Percentiles rank a stretch among this genome's conserved stretches.
Evolutionary conservation across 2,329 filamentous ascomycete genomes (phyloP).

Genomic region (Aspergillus texensis): DNA sequence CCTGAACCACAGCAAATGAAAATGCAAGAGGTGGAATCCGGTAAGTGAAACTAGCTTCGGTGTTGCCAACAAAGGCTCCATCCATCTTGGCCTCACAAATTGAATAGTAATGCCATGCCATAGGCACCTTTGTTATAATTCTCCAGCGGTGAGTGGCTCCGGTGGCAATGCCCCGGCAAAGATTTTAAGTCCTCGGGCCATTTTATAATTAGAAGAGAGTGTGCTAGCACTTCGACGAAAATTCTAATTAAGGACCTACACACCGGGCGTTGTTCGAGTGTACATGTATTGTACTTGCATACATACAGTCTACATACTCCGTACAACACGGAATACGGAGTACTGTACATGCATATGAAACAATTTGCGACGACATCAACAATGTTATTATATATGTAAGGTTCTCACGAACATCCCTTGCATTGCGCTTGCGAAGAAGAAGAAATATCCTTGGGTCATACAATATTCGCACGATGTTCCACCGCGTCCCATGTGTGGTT

Average conservation of each 20-base stretch:
- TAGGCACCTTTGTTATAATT: neutral
- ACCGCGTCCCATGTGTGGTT: neutral
- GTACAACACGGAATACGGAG: neutral
- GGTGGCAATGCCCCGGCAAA: neutral
- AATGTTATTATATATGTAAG: neutral
- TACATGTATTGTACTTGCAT: neutral
- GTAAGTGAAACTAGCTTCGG: slow-evolving; percentile 3
- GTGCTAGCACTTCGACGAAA: neutral
- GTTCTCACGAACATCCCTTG: neutral
- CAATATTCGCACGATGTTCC: neutral
- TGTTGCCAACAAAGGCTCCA: slow-evolving; percentile 2
- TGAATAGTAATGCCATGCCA: neutral
- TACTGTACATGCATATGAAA: neutral
- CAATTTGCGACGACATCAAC: neutral
- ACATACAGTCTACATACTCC: neutral
- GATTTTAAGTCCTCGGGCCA: neutral
- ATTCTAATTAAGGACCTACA: neutral
- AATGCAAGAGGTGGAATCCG: neutral
- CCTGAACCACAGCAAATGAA: neutral
- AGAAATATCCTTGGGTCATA: neutral
- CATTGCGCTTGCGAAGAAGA: neutral
- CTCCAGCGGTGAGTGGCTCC: neutral
- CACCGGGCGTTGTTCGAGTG: neutral
- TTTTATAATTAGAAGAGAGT: neutral
- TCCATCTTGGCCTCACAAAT: neutral